Base-by-base conservation (phyloP, 108 stramenopile species). In the Bacterosira constricta region DNA sequence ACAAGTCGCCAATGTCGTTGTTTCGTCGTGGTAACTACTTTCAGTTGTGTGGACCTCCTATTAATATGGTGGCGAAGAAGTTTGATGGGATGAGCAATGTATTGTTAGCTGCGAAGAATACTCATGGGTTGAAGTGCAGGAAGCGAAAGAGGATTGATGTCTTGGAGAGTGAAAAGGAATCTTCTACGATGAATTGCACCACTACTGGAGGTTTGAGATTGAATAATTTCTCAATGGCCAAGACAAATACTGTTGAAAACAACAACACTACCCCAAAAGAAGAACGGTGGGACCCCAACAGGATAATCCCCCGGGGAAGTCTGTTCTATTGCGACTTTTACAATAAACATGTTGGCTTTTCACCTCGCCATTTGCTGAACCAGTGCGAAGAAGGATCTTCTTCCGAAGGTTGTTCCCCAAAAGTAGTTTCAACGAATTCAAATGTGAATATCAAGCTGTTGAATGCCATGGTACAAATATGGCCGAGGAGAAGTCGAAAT, bases 41-140 rank as follows among this genome's bases (percentile, higher is more conserved):
- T 31, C 82, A 85, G 32, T 20, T 90, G 23, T 89, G 88, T 58
- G 87, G 89, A 11, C 88, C 88, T 55, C 86, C 87, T 35, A 35
- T 90, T 21, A 80, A 69, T 39, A 58, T 75, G 30, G 20, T 79
- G 10, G 58, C 58, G 2, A 71, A 67, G 55, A 32, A 39, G 59
- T 71, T 60, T 42, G 63, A 69, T 18, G 37, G 50, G 38, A 55
- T 34, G 45, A 18, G 35, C 52, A 52, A 37, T 31, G 32, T 27
- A 54, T 36, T 7, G 41, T 15, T n/a, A 32, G 45, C 18, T 12
- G 17, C 46, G 15, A 36, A 17, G 37, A 35, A 4, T 72, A 77
- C 52, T 52, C 82, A 6, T 83, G 85, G 9, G 30, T 88, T 29
- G 73, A 47, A 41, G 45, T 25, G 12, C 23, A n/a, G 15, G 31